phyloP scores from a whole-genome alignment of 257 asterid species.

The Striga asiatica region DNA sequence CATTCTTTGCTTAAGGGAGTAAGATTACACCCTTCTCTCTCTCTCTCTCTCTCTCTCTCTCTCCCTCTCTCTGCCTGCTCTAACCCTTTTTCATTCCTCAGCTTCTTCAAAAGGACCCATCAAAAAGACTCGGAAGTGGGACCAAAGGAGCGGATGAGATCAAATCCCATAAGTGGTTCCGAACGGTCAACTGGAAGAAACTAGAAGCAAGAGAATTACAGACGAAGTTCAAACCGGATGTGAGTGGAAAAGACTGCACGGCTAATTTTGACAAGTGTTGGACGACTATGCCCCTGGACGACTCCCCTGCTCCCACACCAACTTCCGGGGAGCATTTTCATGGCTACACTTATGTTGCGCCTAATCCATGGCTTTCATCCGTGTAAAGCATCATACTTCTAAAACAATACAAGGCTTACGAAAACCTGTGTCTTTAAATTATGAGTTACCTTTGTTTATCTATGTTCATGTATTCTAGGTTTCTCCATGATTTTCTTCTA shows the following conservation, averaged over 20 bases:
- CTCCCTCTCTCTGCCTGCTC: background rate
- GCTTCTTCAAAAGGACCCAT: slow-evolving; percentile 80
- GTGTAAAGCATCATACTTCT: slow-evolving; percentile 3
- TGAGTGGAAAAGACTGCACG: slow-evolving; percentile 69
- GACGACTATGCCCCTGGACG: slow-evolving; percentile 83
- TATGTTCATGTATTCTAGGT: too few relatives aligned
- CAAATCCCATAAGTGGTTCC: slow-evolving; percentile 74
- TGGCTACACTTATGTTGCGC: slow-evolving; percentile 81
- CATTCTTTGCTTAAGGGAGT: slow-evolving; percentile 87
- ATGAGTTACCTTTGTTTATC: background rate
- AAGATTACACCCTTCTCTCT: slow-evolving; percentile 9
- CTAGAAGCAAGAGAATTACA: slow-evolving; percentile 56
- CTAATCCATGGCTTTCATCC: slow-evolving; percentile 78
- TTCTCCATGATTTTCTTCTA: too few relatives aligned
- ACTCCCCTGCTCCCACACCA: slow-evolving; percentile 87
- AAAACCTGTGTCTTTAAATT: background rate
- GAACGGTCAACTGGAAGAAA: slow-evolving; percentile 69
- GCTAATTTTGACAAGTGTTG: slow-evolving; percentile 86
- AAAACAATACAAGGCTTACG: background rate
- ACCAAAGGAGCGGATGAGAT: slow-evolving; percentile 75
- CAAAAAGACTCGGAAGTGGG: slow-evolving; percentile 70
- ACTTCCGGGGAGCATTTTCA: slow-evolving; percentile 77
- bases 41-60: background rate
- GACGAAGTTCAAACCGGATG: slow-evolving; percentile 76
- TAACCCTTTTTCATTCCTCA: slow-evolving; percentile 13